Percentiles rank a stretch among this genome's conserved stretches.
phyloP scores from a whole-genome alignment of 208 protist genomes.

The Trypanosoma cruzi region DNA sequence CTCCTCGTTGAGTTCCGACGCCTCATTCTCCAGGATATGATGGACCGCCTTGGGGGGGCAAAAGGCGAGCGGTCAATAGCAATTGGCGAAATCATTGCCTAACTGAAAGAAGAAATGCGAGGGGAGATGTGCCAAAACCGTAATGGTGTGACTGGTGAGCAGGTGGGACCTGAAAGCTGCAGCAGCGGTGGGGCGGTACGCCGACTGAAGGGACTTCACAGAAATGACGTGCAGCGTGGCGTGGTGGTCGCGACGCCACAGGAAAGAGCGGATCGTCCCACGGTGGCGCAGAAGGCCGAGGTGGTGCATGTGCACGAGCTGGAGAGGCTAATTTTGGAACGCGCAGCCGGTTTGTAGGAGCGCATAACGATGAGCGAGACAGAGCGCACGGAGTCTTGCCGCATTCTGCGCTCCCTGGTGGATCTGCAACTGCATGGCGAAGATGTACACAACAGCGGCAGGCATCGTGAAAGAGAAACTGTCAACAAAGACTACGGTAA shows the following conservation, averaged over 20 bases:
- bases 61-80: conserved; percentile 58
- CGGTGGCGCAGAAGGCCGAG: conserved; percentile 58
- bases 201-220: conserved; percentile 51
- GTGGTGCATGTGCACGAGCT: conserved; percentile 52
- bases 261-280: conserved; percentile 54
- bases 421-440: conserved; percentile 29
- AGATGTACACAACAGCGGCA: too few relatives aligned
- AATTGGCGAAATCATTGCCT: conserved; percentile 40
- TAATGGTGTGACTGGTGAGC: conserved; percentile 10
- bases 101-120: conserved; percentile 41
- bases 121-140: conserved; percentile 10
- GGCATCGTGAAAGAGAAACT: too few relatives aligned
- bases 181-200: conserved; percentile 2
- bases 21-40: conserved; percentile 65
- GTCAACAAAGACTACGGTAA: not conserved
- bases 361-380: conserved; percentile 74
- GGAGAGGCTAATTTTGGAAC: conserved; percentile 47
- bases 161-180: not conserved
- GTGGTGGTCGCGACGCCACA: conserved; percentile 49
- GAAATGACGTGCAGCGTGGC: conserved; percentile 42
- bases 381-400: conserved; percentile 71
- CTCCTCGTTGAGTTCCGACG: conserved; percentile 77
- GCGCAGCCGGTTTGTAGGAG: conserved; percentile 71
- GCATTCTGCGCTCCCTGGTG: conserved; percentile 44
- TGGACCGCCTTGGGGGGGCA: conserved; percentile 50